Evolutionary conservation across 192 early-diverging fungal genomes (phyloP).

Genomic region (Coemansia sp.): DNA sequence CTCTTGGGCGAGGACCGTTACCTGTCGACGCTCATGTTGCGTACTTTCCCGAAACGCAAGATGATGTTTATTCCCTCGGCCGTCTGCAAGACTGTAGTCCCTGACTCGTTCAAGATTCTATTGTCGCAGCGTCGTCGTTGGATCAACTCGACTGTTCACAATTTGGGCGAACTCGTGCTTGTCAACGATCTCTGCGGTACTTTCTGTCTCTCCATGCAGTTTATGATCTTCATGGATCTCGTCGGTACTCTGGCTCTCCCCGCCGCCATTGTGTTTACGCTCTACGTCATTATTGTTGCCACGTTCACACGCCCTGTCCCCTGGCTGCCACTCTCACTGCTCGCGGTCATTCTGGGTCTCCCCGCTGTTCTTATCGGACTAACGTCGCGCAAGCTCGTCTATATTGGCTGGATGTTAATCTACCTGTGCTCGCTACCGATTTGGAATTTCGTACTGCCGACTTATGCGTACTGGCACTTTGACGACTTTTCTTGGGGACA

Average conservation of each 20-base stretch:
- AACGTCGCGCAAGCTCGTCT: conserved; percentile 86
- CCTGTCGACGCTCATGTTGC: conserved; percentile 91
- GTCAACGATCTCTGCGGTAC: conserved; percentile 95
- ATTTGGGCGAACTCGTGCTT: conserved; percentile 90
- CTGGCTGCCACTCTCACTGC: conserved; percentile 80
- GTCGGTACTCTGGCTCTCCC: conserved; percentile 94
- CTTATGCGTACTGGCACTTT: conserved; percentile 99
- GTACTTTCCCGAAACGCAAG: conserved; percentile 97
- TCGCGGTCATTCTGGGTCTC: conserved; percentile 86
- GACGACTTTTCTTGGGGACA: conserved; percentile 99
- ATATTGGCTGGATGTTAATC: conserved; percentile 98
- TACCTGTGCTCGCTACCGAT: conserved; percentile 91
- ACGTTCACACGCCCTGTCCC: conserved; percentile 65
- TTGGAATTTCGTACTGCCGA: conserved; percentile 83
- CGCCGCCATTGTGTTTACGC: conserved; percentile 87
- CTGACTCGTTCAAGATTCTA: conserved; percentile 93
- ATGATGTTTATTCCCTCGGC: conserved; percentile 95
- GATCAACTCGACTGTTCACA: conserved; percentile 99
- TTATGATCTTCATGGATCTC: conserved; percentile 94
- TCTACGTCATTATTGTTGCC: conserved; percentile 77
- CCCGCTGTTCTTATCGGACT: conserved; percentile 88
- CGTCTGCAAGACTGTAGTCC: conserved; percentile 90
- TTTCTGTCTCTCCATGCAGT: conserved; percentile 98
- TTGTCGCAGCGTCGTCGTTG: conserved; percentile 98
- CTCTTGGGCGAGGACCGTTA: conserved; percentile 99